phyloP scores from a whole-genome alignment of 2,329 filamentous ascomycete species.

The Hypoxylon sp. region DNA sequence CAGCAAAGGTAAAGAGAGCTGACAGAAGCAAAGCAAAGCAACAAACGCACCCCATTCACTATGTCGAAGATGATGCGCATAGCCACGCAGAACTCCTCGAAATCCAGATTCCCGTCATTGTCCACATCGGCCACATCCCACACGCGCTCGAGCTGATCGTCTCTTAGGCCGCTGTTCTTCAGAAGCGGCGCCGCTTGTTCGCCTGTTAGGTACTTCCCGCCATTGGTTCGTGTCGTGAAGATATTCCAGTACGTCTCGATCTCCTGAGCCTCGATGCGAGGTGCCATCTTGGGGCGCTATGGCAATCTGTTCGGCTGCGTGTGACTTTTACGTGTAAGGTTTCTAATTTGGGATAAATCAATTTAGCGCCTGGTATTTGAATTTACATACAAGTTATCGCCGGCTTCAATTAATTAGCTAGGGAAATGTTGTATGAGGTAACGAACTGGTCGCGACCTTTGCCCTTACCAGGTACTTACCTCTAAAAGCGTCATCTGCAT shows the following conservation, averaged over 20 bases:
- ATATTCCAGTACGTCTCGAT: slow-evolving; percentile 74
- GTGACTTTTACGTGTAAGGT: no score
- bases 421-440: slow-evolving; percentile 15
- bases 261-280: slow-evolving; percentile 68
- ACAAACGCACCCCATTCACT: slow-evolving; percentile 78
- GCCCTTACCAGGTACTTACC: no score
- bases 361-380: no score
- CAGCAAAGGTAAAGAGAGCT: not conserved
- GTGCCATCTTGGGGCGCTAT: slow-evolving; percentile 56
- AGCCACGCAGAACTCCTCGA: slow-evolving; percentile 99
- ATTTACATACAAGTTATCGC: no score
- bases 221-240: slow-evolving; percentile 67
- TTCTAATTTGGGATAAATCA: no score
- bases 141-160: slow-evolving; percentile 89
- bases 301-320: no score
- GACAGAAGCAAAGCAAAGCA: slow-evolving; percentile 3
- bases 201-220: slow-evolving; percentile 66
- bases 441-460: slow-evolving; percentile 18
- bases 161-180: slow-evolving; percentile 69
- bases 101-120: slow-evolving; percentile 96
- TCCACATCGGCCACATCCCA: slow-evolving; percentile 99
- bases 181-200: slow-evolving; percentile 69
- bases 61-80: slow-evolving; percentile 98
- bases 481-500: no score
- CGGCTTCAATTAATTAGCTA: not conserved